Base-by-base conservation (phyloP, 2,329 filamentous ascomycete genomes). In the Fusarium illudens region DNA sequence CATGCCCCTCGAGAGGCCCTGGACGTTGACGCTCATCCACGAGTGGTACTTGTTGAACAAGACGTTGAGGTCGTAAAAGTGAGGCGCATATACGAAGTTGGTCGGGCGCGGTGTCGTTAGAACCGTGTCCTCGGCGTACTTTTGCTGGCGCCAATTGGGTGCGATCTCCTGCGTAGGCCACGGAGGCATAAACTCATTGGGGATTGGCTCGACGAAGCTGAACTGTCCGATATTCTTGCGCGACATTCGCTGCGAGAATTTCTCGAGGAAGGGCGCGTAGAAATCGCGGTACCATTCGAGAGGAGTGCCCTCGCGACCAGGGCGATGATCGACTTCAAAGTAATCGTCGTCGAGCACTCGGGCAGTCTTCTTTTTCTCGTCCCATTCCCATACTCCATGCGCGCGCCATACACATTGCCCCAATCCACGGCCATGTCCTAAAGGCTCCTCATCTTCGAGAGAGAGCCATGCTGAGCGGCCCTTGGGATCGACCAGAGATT, bases 11-110 rank as follows among this genome's bases (percentile, higher is more conserved):
- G 79, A 76, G 1, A 82, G 73, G 0, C 77, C 78, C 39, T 82
- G 80, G n/a, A 82, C 80, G 15, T 81, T 78, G 49, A 79, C 78
- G 46, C 76, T 78, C 77, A 79, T 79, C 64, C 74, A 75, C 0
- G 70, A 71, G 52, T 79, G 78, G 17, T 68, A 64, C 50, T 79
- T 79, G 65, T 73, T 77, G 60, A 79, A 82, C 1, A 82, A 60
- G 0, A 80, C 80, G 33, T 81, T 80, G 17, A 82, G 75, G 37
- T 82, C 80, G 60, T 82, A 82, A 60, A 81, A 82, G 60, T 82
- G 80, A 6, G 80, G 80, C 0, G 80, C 78, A 49, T 80, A 82
- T 12, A 81, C 78, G n/a, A 82, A 64, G 62, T 77, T 79, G 11
- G 36, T 48, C 2, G 75, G 79, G 11, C 73, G 75, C 11, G 64